A percentile compares a stretch with the other conserved stretches of the same genome.
Evolutionary conservation across 345 rosid genomes (phyloP).

Genomic region (Hibiscus trionum): DNA sequence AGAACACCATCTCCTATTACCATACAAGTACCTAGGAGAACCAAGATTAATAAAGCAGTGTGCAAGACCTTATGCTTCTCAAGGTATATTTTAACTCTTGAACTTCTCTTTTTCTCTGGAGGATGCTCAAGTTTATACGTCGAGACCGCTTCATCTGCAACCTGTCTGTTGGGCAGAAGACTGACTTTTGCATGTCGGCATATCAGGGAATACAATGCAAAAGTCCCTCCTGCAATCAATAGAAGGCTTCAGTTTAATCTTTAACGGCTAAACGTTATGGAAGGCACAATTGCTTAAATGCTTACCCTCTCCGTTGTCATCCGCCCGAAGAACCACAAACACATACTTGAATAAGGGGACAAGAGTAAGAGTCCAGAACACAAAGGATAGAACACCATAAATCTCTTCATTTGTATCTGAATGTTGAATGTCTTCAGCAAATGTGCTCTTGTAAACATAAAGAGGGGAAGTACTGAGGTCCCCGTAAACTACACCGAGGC

Average conservation of each 20-base stretch:
- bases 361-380: conserved; percentile 98
- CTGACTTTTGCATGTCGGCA: conserved; percentile 96
- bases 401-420: conserved; percentile 95
- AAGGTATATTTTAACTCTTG: conserved; percentile 57
- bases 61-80: conserved; percentile 82
- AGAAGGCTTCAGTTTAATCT: conserved; percentile 1
- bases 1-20: conserved; percentile 98
- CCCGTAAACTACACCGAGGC: conserved; percentile 97
- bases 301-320: conserved; percentile 97
- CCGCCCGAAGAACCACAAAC: conserved; percentile 90
- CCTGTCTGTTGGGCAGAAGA: conserved; percentile 88
- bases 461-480: conserved; percentile 94
- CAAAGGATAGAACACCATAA: conserved; percentile 84
- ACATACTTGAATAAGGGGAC: conserved; percentile 89
- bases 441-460: conserved; percentile 91
- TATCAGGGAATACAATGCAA: conserved; percentile 83
- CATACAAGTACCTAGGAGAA: conserved; percentile 99
- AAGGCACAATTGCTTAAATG: not conserved
- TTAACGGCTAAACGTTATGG: not conserved
- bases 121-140: conserved; percentile 84
- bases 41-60: conserved; percentile 84
- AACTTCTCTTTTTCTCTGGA: conserved; percentile 53
- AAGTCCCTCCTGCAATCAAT: conserved; percentile 69
- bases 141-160: conserved; percentile 85
- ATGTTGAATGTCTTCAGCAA: conserved; percentile 93